Conservation (phyloP, 148 eudicot genomes). For the Fagopyrum esculentum region DNA sequence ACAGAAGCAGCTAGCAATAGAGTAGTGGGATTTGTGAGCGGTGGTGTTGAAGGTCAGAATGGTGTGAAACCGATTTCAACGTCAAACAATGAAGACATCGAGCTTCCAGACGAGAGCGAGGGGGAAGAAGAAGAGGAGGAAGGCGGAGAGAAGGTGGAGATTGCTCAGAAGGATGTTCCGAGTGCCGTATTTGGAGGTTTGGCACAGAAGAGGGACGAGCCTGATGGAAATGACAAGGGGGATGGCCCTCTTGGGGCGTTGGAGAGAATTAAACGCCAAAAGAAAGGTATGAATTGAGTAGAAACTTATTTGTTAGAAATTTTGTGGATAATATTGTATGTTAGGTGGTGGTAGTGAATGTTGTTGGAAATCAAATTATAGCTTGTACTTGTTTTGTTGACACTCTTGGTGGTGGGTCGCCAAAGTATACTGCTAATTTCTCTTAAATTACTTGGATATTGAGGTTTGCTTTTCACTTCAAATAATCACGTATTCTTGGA, state of each 20-base stretch:
- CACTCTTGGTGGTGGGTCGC: background rate
- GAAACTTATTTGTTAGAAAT: background rate
- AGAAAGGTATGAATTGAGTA: slow-evolving; percentile 9
- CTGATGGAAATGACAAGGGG: slow-evolving; percentile 26
- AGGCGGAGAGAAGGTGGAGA: slow-evolving; percentile 48
- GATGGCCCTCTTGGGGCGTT: slow-evolving; percentile 65
- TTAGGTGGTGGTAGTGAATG: background rate
- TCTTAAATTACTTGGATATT: background rate
- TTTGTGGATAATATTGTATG: background rate
- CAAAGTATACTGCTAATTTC: background rate
- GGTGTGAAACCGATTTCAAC: slow-evolving; percentile 19
- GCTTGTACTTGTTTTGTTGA: background rate
- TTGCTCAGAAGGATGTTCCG: slow-evolving; percentile 76
- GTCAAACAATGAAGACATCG: slow-evolving; percentile 69
- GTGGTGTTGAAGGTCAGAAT: slow-evolving; percentile 55
- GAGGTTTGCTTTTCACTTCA: background rate
- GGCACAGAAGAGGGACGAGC: slow-evolving; percentile 55
- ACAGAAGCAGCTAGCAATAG: slow-evolving; percentile 22
- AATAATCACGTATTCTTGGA: too few relatives aligned
- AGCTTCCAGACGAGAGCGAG: slow-evolving; percentile 76
- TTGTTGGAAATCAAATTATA: background rate
- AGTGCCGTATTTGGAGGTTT: slow-evolving; percentile 82
- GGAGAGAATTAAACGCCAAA: slow-evolving; percentile 68
- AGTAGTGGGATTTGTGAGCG: slow-evolving; percentile 71
- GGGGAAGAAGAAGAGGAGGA: slow-evolving; percentile 19